These are phyloP conservation scores for Craspedostauros australis DNA, from an alignment of 108 stramenopile genomes.

Conservation along the genomic window DNA sequence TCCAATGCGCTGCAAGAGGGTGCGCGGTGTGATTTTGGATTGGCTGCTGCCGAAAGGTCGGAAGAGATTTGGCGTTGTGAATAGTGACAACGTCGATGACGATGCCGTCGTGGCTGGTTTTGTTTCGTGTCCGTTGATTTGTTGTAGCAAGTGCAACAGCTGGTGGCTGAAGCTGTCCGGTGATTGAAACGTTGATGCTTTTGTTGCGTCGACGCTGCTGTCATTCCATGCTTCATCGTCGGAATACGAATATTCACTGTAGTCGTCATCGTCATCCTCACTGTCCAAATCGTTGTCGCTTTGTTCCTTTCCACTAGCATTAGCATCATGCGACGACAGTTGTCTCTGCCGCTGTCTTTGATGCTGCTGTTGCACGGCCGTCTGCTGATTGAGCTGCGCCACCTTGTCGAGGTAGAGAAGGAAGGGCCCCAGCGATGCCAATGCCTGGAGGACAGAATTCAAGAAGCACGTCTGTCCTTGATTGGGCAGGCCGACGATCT, in stretches of 20 bases:
- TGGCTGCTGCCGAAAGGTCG: too few species aligned
- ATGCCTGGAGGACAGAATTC: constrained; percentile 69
- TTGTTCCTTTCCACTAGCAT: not conserved
- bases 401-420: constrained; percentile 44
- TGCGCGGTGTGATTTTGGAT: too few species aligned
- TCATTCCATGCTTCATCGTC: too few species aligned
- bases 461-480: constrained; percentile 79
- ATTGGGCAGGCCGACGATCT: constrained; percentile 72
- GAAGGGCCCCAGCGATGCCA: constrained; percentile 61
- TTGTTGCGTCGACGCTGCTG: too few species aligned
- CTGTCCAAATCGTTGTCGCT: not conserved
- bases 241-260: too few species aligned
- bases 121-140: constrained; percentile 34
- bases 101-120: not conserved
- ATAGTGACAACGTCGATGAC: not conserved
- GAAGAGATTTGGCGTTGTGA: constrained; percentile 1
- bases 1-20: constrained; percentile 26
- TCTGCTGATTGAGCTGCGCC: constrained; percentile 10
- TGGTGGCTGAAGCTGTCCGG: constrained; percentile 5
- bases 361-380: not conserved
- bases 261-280: constrained; percentile 1
- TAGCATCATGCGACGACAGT: too few species aligned
- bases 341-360: too few species aligned
- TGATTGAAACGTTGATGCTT: not conserved
- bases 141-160: constrained; percentile 23